phyloP scores from a whole-genome alignment of 768 basidiomycete genomes.

The Nidularia pulvinata region DNA sequence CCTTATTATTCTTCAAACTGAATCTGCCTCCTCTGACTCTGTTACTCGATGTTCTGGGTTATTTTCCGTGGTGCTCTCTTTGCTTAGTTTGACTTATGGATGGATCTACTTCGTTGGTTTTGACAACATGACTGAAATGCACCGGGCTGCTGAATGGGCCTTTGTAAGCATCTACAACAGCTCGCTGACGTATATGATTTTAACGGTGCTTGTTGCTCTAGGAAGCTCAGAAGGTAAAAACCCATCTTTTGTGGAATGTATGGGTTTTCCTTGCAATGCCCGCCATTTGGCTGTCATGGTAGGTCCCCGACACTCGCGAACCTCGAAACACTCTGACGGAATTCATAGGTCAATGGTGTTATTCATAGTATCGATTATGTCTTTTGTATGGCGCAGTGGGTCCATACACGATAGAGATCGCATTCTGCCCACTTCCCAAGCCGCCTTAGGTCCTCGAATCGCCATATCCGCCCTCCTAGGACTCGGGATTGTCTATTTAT shows the following conservation, averaged over 20 bases:
- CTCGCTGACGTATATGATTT: not conserved
- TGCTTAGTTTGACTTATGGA: constrained; percentile 64
- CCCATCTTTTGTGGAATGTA: constrained; percentile 51
- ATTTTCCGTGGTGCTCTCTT: constrained; percentile 53
- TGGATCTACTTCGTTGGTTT: constrained; percentile 68
- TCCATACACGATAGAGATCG: constrained; percentile 22
- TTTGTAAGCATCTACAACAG: constrained; percentile 30
- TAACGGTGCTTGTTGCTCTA: constrained; percentile 10
- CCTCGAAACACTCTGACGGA: not conserved
- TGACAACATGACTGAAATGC: constrained; percentile 62
- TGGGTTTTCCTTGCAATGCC: constrained; percentile 73
- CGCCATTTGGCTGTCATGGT: constrained; percentile 65
- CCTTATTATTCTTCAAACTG: constrained; percentile 30
- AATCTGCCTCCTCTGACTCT: constrained; percentile 45
- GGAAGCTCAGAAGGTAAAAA: constrained; percentile 44
- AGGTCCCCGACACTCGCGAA: not conserved
- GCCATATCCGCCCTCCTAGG: constrained; percentile 43
- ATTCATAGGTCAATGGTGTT: constrained; percentile 50
- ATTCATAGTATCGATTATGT: constrained; percentile 54
- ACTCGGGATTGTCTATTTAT: constrained; percentile 52
- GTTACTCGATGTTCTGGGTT: constrained; percentile 56
- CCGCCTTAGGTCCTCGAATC: constrained; percentile 34
- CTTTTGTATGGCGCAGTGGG: constrained; percentile 59
- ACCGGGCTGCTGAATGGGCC: constrained; percentile 65
- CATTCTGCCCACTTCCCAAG: constrained; percentile 18